These are phyloP conservation scores for Pichia paraexigua DNA, from an alignment of 805 yeast genomes.

Conservation along the genomic window DNA sequence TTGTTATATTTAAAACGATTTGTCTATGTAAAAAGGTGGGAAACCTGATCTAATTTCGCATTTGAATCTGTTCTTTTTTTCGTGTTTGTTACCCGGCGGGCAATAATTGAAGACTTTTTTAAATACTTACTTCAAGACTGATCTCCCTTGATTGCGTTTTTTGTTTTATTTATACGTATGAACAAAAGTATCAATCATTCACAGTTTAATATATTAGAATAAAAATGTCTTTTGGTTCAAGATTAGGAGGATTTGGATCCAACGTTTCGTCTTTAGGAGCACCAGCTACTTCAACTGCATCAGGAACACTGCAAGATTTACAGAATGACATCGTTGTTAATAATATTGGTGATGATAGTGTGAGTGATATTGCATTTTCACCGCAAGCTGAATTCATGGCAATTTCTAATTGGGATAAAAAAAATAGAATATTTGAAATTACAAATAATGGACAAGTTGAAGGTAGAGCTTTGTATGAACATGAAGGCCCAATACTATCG, in stretches of 20 bases:
- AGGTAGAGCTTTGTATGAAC: slow-evolving; percentile 85
- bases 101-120: background rate
- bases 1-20: too few relatives aligned
- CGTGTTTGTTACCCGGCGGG: background rate
- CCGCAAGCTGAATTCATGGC: slow-evolving; percentile 77
- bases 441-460: slow-evolving; percentile 67
- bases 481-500: slow-evolving; percentile 77
- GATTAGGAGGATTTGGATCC: slow-evolving; percentile 22
- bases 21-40: too few relatives aligned
- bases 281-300: slow-evolving; percentile 26
- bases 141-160: background rate
- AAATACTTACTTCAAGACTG: background rate
- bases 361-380: slow-evolving; percentile 77
- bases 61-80: background rate
- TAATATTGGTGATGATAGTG: slow-evolving; percentile 88
- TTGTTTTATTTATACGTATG: too few relatives aligned
- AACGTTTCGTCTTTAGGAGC: slow-evolving; percentile 6
- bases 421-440: slow-evolving; percentile 87
- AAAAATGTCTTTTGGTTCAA: slow-evolving; percentile 25
- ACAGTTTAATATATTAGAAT: background rate
- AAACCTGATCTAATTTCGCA: background rate
- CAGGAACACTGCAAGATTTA: slow-evolving; percentile 49
- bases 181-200: background rate
- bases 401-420: slow-evolving; percentile 90
- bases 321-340: slow-evolving; percentile 62